These are phyloP conservation scores for Blastomyces parvus DNA, from an alignment of 2,329 filamentous ascomycete genomes.

Conservation along the genomic window DNA sequence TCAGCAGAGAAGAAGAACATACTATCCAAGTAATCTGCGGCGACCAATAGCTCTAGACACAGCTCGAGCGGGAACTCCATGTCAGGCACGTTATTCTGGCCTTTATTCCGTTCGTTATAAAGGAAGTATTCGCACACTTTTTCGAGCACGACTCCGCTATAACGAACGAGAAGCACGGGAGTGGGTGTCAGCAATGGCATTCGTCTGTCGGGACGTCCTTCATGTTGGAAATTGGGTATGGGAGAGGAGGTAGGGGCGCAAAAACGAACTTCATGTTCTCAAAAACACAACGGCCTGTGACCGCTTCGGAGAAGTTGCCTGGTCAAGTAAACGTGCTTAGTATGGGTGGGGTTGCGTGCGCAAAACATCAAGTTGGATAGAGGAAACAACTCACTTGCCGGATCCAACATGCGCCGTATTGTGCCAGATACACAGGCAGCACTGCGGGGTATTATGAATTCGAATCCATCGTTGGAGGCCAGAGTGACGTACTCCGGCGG, in stretches of 20 bases:
- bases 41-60: conserved; percentile 56
- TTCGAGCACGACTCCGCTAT: conserved; percentile 53
- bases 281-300: conserved; percentile 48
- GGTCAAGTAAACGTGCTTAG: neutral
- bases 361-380: no score
- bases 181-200: neutral
- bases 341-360: no score
- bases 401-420: conserved; percentile 55
- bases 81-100: conserved; percentile 52
- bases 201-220: neutral
- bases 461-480: conserved; percentile 54
- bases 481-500: conserved; percentile 52
- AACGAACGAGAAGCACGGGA: conserved; percentile 4
- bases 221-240: neutral
- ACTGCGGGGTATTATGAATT: conserved; percentile 53
- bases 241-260: neutral
- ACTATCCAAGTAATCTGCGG: conserved; percentile 55
- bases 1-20: conserved; percentile 2
- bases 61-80: conserved; percentile 58
- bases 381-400: conserved; percentile 44
- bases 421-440: conserved; percentile 53
- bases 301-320: conserved; percentile 54
- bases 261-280: conserved; percentile 49
- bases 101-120: conserved; percentile 56
- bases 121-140: conserved; percentile 63